A percentile compares a stretch with the other conserved stretches of the same genome.
These are phyloP conservation scores for Neurospora sp. DNA, from an alignment of 495 filamentous ascomycete genomes.

Conservation along the genomic window DNA sequence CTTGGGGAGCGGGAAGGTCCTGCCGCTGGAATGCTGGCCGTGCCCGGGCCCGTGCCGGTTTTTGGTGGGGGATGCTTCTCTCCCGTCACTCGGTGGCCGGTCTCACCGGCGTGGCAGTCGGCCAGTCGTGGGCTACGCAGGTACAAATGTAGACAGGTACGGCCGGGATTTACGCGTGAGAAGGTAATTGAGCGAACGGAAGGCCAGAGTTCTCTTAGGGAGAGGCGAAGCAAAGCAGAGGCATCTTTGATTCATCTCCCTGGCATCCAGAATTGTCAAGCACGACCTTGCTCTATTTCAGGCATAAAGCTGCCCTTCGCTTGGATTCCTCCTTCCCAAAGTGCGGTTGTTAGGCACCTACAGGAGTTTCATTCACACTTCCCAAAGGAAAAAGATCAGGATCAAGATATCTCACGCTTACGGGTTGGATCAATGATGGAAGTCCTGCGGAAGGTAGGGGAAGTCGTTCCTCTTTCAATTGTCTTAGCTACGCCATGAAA, in stretches of 20 bases:
- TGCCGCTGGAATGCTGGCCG: not conserved
- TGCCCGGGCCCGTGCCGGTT: too few species aligned
- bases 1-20: not conserved
- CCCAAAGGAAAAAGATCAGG: not conserved
- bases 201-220: too few species aligned
- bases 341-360: not conserved
- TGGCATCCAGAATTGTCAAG: not conserved
- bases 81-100: too few species aligned
- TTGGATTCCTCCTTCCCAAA: not conserved
- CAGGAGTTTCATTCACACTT: not conserved
- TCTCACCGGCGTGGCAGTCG: too few species aligned
- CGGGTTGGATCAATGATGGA: not conserved
- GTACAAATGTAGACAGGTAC: not conserved
- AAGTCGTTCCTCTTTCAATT: not conserved
- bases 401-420: not conserved
- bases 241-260: not conserved
- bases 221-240: not conserved
- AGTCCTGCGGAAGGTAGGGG: not conserved
- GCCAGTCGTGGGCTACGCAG: not conserved
- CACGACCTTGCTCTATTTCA: rapidly evolving
- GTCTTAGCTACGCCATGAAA: too few species aligned
- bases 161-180: not conserved
- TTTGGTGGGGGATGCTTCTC: too few species aligned
- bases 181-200: not conserved
- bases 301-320: not conserved